Conservation (phyloP, 768 basidiomycete genomes). For the Kwoniella bestiolae region DNA sequence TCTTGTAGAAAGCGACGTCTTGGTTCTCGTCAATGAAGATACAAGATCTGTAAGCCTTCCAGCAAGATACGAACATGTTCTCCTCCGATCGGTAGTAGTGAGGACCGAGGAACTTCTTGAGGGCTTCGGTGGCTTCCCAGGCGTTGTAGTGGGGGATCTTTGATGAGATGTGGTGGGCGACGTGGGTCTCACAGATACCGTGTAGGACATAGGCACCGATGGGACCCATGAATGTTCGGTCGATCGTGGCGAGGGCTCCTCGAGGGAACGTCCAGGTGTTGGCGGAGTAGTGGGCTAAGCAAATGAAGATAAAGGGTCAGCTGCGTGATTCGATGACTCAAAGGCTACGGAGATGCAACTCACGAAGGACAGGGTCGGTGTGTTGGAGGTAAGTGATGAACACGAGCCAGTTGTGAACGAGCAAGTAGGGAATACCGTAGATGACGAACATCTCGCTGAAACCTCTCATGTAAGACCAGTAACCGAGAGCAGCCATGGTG, state of each 20-base stretch:
- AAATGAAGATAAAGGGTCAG: not conserved
- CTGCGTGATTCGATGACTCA: not conserved
- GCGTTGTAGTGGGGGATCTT: conserved; percentile 88
- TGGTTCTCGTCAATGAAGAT: conserved; percentile 96
- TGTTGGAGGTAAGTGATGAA: conserved; percentile 97
- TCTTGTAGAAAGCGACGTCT: conserved; percentile 66
- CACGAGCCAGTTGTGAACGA: conserved; percentile 80
- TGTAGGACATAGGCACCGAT: conserved; percentile 83
- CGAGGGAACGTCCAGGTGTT: conserved; percentile 89
- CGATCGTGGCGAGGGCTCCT: conserved; percentile 89
- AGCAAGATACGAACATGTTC: conserved; percentile 65
- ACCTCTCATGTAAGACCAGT: conserved; percentile 67
- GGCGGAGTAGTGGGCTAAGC: conserved; percentile 77
- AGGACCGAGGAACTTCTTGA: conserved; percentile 74
- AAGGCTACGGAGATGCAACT: conserved; percentile 8
- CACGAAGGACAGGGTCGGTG: conserved; percentile 84
- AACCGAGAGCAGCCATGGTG: conserved; percentile 68
- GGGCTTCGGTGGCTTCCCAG: conserved; percentile 87
- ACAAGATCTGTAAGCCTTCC: conserved; percentile 74
- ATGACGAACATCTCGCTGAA: conserved; percentile 74
- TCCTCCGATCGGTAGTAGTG: conserved; percentile 58
- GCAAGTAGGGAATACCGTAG: conserved; percentile 88
- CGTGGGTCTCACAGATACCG: conserved; percentile 93
- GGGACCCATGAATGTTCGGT: conserved; percentile 81
- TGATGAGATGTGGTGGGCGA: conserved; percentile 86